These are phyloP conservation scores for Chaetothyriales sp. DNA, from an alignment of 2,329 filamentous ascomycete genomes.

Conservation along the genomic window DNA sequence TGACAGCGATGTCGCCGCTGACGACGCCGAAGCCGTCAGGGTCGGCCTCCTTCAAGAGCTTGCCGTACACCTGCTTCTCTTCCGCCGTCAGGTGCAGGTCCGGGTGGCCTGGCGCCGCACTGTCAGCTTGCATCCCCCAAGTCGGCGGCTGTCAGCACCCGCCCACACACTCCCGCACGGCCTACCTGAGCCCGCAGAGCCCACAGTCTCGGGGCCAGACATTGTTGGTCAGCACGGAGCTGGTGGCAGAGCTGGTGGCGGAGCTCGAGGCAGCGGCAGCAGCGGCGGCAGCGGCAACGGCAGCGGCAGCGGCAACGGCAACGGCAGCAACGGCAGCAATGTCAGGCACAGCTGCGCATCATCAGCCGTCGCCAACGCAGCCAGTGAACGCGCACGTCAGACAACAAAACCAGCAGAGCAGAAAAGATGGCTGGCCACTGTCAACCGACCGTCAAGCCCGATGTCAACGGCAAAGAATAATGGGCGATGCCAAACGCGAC, in stretches of 20 bases:
- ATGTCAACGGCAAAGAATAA: not conserved
- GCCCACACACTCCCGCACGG: not conserved
- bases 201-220: constrained; percentile 10
- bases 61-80: constrained; percentile 86
- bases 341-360: not conserved
- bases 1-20: constrained; percentile 88
- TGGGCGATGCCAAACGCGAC: not conserved
- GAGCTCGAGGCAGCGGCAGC: not conserved
- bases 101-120: constrained; percentile 30
- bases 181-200: constrained; percentile 16
- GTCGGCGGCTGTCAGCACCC: constrained; percentile 8
- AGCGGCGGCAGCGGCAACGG: too few relatives aligned
- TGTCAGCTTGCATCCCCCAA: constrained; percentile 4
- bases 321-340: too few relatives aligned
- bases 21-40: constrained; percentile 84
- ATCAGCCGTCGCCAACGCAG: not conserved
- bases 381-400: not conserved
- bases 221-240: not conserved
- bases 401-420: too few relatives aligned
- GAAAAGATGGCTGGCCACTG: not conserved
- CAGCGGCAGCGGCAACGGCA: too few relatives aligned
- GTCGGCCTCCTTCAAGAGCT: constrained; percentile 87
- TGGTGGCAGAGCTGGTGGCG: not conserved
- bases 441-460: not conserved
- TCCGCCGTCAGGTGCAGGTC: constrained; percentile 77